phyloP scores from a whole-genome alignment of 176 grass and related monocot genomes.

The Chloris gayana region DNA sequence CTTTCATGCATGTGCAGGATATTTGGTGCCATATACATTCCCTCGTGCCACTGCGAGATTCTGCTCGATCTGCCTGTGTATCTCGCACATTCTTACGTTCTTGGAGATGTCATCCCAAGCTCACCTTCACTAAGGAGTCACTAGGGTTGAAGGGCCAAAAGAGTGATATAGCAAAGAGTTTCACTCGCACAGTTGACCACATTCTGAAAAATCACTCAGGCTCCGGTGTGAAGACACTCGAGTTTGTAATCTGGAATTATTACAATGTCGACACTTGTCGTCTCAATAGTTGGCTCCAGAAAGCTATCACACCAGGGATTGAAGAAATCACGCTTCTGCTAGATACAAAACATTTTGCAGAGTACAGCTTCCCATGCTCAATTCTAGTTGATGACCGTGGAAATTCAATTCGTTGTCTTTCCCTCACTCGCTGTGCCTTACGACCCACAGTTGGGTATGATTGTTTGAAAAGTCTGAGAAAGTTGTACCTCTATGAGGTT shows the following conservation, averaged over 20 bases:
- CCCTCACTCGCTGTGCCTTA: not conserved
- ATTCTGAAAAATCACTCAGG: constrained; percentile 5
- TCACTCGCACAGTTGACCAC: not conserved
- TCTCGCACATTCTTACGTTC: not conserved
- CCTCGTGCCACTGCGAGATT: not conserved
- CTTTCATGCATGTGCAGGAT: not conserved
- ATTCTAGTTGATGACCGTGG: not conserved
- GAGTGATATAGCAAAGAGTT: too few species aligned
- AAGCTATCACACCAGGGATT: not conserved
- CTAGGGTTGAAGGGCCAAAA: not conserved
- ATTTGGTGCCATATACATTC: not conserved
- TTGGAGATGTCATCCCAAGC: not conserved
- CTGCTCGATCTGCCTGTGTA: not conserved
- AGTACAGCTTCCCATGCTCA: not conserved
- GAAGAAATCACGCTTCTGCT: not conserved
- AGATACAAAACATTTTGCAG: not conserved
- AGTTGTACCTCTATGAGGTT: not conserved
- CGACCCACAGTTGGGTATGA: not conserved
- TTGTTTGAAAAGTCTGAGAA: not conserved
- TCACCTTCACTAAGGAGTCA: not conserved
- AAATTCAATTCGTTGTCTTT: not conserved
- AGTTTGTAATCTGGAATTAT: not conserved
- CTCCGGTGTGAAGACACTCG: not conserved
- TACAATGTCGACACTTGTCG: not conserved
- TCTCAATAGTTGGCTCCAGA: not conserved